Conservation (phyloP, 106 monocot genomes). For the Posidonia australis region DNA sequence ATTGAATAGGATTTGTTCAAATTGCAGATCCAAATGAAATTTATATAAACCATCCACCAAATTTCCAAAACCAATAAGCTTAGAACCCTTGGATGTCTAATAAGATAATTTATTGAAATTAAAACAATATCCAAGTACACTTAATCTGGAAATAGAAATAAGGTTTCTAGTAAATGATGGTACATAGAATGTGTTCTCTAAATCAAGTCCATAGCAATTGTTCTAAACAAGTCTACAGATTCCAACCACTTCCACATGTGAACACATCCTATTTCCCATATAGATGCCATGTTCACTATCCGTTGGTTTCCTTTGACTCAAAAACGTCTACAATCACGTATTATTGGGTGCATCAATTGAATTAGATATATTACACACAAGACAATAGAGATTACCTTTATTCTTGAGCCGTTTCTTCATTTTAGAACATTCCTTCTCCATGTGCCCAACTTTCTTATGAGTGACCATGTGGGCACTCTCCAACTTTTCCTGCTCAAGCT, state of each 20-base stretch:
- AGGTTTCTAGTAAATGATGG: conserved; percentile 15
- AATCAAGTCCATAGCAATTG: neutral
- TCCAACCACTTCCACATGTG: conserved; percentile 6
- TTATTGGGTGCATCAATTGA: neutral
- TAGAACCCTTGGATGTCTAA: neutral
- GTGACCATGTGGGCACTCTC: neutral
- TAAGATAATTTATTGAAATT: too few species aligned
- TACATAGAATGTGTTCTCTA: conserved; percentile 15
- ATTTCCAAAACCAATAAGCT: conserved; percentile 4
- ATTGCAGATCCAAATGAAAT: too few species aligned
- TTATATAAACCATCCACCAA: neutral
- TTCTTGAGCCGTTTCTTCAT: conserved; percentile 7
- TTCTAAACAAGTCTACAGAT: neutral
- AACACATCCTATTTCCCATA: conserved; percentile 11
- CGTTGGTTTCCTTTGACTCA: conserved; percentile 3
- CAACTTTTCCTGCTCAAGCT: neutral
- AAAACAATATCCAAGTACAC: neutral
- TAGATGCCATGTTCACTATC: conserved; percentile 6
- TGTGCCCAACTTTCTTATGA: neutral
- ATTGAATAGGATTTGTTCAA: neutral
- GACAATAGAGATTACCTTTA: conserved; percentile 2
- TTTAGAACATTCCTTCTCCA: conserved; percentile 12
- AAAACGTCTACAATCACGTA: conserved; percentile 11
- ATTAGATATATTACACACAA: conserved; percentile 18
- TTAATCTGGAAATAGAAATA: conserved; percentile 10